A percentile compares a stretch with the other conserved stretches of the same genome.
Evolutionary conservation across 2,329 filamentous ascomycete species (phyloP).

Genomic region (Colletotrichum navitas): DNA sequence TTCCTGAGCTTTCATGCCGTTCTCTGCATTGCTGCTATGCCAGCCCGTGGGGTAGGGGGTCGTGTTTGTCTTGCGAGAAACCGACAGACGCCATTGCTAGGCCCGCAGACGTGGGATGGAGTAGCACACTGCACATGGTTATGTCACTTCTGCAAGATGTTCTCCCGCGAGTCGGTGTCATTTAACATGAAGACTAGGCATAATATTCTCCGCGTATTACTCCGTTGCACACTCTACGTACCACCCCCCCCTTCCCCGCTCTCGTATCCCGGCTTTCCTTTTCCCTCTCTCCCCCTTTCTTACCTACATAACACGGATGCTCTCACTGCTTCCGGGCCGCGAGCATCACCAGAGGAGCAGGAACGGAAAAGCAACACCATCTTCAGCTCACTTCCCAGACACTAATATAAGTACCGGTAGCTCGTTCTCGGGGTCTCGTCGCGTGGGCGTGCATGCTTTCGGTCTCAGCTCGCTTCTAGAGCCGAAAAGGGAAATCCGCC

Average conservation of each 20-base stretch:
- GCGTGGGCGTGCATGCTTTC: slow-evolving; percentile 36
- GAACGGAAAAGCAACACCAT: not conserved
- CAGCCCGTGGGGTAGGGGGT: not conserved
- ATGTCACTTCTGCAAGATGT: slow-evolving; percentile 36
- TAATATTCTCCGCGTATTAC: slow-evolving; percentile 9
- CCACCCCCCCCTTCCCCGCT: not conserved
- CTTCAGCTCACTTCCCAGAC: not conserved
- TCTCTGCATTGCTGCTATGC: not conserved
- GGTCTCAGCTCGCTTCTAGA: slow-evolving; percentile 39
- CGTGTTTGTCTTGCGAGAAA: not conserved
- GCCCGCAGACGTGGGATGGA: slow-evolving; percentile 5
- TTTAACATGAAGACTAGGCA: slow-evolving; percentile 1
- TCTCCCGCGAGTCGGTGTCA: slow-evolving; percentile 24
- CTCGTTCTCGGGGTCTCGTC: slow-evolving; percentile 28
- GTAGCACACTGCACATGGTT: slow-evolving; percentile 28
- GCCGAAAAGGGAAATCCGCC: slow-evolving; percentile 39
- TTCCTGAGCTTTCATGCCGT: not conserved
- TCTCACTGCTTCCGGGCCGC: not conserved
- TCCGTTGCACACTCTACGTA: not conserved
- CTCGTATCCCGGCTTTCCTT: not conserved
- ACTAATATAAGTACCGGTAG: not conserved
- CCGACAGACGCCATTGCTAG: slow-evolving; percentile 9
- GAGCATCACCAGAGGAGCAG: not conserved
- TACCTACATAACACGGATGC: not conserved
- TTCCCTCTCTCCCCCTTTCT: too few relatives aligned